Evolutionary conservation across 2,329 filamentous ascomycete species (phyloP).

Genomic region (Ambrosiella cleistominuta): DNA sequence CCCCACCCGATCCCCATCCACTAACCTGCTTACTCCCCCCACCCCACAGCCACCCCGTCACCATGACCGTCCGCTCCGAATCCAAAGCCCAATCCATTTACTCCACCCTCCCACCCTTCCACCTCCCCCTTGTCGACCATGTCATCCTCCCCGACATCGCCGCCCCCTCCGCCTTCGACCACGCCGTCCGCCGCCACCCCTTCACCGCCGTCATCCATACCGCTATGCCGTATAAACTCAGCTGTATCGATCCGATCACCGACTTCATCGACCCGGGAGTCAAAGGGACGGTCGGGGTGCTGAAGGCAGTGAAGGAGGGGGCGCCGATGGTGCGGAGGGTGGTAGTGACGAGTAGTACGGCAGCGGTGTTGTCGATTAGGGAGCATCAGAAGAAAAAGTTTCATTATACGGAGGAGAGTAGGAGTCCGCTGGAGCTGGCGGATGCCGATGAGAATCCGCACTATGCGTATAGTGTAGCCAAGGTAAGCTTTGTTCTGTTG

Average conservation of each 20-base stretch:
- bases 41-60: conserved; percentile 3
- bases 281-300: conserved; percentile 31
- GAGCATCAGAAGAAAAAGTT: conserved; percentile 16
- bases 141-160: conserved; percentile 57
- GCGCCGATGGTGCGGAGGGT: conserved; percentile 42
- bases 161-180: conserved; percentile 49
- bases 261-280: conserved; percentile 39
- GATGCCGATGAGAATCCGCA: conserved; percentile 15
- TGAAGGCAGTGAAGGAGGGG: conserved; percentile 28
- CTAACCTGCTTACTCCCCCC: no score
- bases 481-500: conserved; percentile 12
- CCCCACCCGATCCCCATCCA: not conserved
- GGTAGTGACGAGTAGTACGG: conserved; percentile 34
- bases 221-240: conserved; percentile 56
- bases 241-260: conserved; percentile 31
- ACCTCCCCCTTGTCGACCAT: conserved; percentile 20
- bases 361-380: conserved; percentile 25
- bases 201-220: conserved; percentile 63
- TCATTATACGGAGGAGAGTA: conserved; percentile 17
- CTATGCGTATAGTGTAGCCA: conserved; percentile 20
- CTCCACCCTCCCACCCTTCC: conserved; percentile 20
- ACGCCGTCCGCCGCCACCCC: conserved; percentile 24
- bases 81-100: conserved; percentile 29
- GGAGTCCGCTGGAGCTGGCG: conserved; percentile 18
- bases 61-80: conserved; percentile 14